Percentiles rank a stretch among this genome's conserved stretches.
Conservation (phyloP, 257 asterid genomes). For the Thymus quinquecostatus region DNA sequence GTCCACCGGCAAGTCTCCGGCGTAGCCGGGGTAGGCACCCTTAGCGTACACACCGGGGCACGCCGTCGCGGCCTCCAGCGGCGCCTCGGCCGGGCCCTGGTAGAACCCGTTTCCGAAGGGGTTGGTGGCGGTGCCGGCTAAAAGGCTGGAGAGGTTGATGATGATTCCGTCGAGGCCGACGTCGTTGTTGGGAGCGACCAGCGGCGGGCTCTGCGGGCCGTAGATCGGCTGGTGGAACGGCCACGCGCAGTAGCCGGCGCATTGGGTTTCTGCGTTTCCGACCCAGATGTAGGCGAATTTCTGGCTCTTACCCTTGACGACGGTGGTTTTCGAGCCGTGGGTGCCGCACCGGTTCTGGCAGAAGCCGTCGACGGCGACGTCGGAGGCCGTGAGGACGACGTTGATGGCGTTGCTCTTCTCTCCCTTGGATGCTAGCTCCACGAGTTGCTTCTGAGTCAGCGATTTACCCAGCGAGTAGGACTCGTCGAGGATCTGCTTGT, state of each 20-base stretch:
- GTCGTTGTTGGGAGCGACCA: constrained; percentile 74
- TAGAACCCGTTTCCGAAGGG: constrained; percentile 77
- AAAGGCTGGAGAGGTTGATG: constrained; percentile 53
- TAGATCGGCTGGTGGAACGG: constrained; percentile 77
- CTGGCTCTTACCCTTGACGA: constrained; percentile 37
- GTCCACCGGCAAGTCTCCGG: constrained; percentile 69
- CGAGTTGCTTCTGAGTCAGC: constrained; percentile 53
- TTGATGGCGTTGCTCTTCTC: constrained; percentile 55
- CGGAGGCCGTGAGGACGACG: constrained; percentile 57
- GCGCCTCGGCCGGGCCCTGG: constrained; percentile 67
- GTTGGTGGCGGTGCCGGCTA: constrained; percentile 73
- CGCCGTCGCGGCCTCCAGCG: constrained; percentile 77
- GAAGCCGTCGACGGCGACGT: constrained; percentile 64
- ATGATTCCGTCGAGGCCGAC: constrained; percentile 69
- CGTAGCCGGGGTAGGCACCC: constrained; percentile 82
- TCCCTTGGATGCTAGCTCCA: constrained; percentile 56
- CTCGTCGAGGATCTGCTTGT: constrained; percentile 48
- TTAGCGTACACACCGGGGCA: constrained; percentile 78
- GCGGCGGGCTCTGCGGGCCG: constrained; percentile 73
- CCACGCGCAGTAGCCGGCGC: constrained; percentile 72
- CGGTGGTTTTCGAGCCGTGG: constrained; percentile 49
- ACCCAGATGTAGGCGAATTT: constrained; percentile 78
- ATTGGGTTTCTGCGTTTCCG: constrained; percentile 59
- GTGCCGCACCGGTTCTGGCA: constrained; percentile 63
- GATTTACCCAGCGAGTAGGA: constrained; percentile 58